Evolutionary conservation across 345 rosid genomes (phyloP).

Genomic region (Syzygium aromaticum): DNA sequence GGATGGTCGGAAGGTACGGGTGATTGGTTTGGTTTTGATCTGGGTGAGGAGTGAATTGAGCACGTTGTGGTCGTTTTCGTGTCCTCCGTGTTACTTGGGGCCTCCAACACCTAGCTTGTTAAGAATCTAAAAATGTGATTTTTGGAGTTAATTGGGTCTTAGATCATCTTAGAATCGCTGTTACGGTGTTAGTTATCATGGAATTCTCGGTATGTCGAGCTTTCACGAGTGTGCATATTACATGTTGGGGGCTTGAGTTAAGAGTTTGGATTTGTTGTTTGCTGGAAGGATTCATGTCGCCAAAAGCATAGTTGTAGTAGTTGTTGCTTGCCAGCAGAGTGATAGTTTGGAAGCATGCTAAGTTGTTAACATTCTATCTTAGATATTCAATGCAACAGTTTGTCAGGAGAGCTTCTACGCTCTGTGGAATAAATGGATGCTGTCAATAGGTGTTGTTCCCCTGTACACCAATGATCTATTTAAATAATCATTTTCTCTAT

Average conservation of each 20-base stretch:
- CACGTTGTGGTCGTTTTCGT: not conserved
- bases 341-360: not conserved
- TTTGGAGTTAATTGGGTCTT: not conserved
- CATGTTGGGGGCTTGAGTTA: not conserved
- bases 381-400: not conserved
- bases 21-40: not conserved
- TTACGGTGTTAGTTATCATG: not conserved
- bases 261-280: not conserved
- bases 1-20: slow-evolving; percentile 64
- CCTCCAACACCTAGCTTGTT: not conserved
- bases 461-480: not conserved
- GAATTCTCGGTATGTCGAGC: not conserved
- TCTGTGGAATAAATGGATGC: not conserved
- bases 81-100: not conserved
- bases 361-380: not conserved
- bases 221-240: not conserved
- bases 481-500: not conserved
- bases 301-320: not conserved
- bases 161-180: not conserved
- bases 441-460: not conserved
- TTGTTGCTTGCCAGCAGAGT: not conserved
- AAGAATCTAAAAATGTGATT: not conserved
- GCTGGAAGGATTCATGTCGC: not conserved
- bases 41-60: not conserved
- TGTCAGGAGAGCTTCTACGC: not conserved